These are phyloP conservation scores for Malus hybrid DNA, from an alignment of 331 rosid genomes.

Conservation along the genomic window DNA sequence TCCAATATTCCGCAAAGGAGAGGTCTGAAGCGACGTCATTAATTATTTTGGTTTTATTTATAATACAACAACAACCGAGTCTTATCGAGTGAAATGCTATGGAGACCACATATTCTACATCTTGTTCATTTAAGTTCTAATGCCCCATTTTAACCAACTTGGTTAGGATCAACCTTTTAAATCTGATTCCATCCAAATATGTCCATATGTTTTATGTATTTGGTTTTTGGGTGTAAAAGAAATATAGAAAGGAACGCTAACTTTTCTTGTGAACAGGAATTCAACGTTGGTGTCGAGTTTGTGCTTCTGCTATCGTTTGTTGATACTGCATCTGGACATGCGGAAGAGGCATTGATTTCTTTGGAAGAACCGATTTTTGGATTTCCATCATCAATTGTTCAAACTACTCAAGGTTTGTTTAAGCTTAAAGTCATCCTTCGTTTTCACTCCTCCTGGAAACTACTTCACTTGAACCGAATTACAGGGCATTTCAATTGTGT, in stretches of 20 bases:
- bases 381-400: conserved; percentile 76
- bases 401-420: conserved; percentile 66
- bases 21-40: conserved; percentile 40
- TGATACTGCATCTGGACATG: conserved; percentile 26
- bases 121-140: neutral
- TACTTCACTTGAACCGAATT: neutral
- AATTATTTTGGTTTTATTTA: neutral
- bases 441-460: neutral
- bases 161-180: neutral
- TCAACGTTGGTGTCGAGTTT: conserved; percentile 75
- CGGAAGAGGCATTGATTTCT: conserved; percentile 54
- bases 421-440: neutral
- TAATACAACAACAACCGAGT: too few relatives aligned
- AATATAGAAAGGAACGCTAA: neutral
- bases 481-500: neutral
- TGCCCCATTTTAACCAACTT: neutral
- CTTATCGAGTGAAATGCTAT: neutral
- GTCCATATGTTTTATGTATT: neutral
- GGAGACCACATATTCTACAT: neutral
- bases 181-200: neutral
- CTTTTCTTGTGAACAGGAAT: conserved; percentile 45
- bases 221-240: conserved; percentile 8
- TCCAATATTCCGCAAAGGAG: conserved; percentile 90
- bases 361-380: conserved; percentile 35
- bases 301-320: conserved; percentile 65